Evolutionary conservation across 2,329 filamentous ascomycete genomes (phyloP), one percentile per base, ranked within the genome.

Genomic region (Lachnellula arida): DNA sequence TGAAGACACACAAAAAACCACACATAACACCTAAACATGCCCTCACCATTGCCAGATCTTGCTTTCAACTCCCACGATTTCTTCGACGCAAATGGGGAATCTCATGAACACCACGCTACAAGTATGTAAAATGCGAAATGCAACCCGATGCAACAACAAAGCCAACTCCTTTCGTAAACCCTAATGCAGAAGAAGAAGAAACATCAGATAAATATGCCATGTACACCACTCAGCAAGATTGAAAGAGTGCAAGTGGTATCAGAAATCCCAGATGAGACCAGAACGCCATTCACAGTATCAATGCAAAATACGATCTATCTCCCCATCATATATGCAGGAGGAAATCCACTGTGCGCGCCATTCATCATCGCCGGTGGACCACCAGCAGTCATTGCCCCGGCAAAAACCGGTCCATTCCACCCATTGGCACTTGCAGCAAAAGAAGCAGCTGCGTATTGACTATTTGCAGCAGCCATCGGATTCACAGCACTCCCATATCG

Each of bases 311-410:
- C 40, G 46, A 46, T 67, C 60, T 67, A 71, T 53, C 69, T 62
- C 42, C 69, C 69, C 67, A 71, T 71, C 68, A 71, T 71, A 58
- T 70, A 70, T 49, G 68, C 65, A 49, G 68, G 67, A 54, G 67
- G 67, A 55, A 69, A 69, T 2, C 63, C 64, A 44, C 59, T 64
- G 51, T 64, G 66, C 44, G 58, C 62, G 35, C 66, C 63, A 49
- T 64, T 68, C 46, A 68, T 47, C 62, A 69, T 66, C 19, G 64
- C 44, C 17, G 61, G 52, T 34, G 62, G 62, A 32, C 65, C 63
- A 56, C 66, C 67, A 54, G 65, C 64, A 48, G 67, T 60, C 67
- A 70, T 69, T 9, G 65, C 55, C 11, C 63, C 60, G 22, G 58
- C 52, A 53, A 64, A 71, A 5, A 55, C 59, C 40, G 59, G 61